Conservation (phyloP, 805 yeast species). For the Candida sonorensis region DNA sequence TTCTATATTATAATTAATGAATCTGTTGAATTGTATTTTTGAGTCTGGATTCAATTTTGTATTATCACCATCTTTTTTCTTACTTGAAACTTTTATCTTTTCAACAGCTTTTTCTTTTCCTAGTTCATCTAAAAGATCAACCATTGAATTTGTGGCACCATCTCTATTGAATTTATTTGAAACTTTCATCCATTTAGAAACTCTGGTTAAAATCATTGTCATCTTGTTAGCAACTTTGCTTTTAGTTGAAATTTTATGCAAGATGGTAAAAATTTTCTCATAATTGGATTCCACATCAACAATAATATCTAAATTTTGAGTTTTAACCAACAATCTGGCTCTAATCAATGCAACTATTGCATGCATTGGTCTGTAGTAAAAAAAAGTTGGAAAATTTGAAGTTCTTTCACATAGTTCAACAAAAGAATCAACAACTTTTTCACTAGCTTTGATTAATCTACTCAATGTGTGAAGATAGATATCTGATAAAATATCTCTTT, state of each 20-base stretch:
- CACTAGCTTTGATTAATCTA: slow-evolving; percentile 38
- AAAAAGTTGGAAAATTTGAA: slow-evolving; percentile 40
- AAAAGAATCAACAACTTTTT: slow-evolving; percentile 40
- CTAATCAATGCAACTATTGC: slow-evolving; percentile 42
- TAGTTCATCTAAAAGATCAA: slow-evolving; percentile 45
- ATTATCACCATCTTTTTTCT: slow-evolving; percentile 22
- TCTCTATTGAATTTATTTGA: slow-evolving; percentile 32
- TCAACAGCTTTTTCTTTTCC: slow-evolving; percentile 43
- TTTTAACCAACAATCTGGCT: slow-evolving; percentile 37
- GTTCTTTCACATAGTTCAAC: slow-evolving; percentile 33
- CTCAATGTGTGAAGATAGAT: slow-evolving; percentile 33
- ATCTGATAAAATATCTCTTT: slow-evolving; percentile 24
- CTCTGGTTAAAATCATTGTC: slow-evolving; percentile 28
- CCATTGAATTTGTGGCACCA: slow-evolving; percentile 52
- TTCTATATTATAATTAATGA: slow-evolving; percentile 21
- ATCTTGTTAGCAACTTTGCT: slow-evolving; percentile 29
- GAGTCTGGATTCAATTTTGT: slow-evolving; percentile 21
- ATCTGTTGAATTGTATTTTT: slow-evolving; percentile 22
- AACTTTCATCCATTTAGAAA: slow-evolving; percentile 34
- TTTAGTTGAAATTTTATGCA: slow-evolving; percentile 16
- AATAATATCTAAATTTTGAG: slow-evolving; percentile 30
- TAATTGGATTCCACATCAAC: slow-evolving; percentile 27
- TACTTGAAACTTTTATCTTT: slow-evolving; percentile 21
- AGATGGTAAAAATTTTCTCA: slow-evolving; percentile 20
- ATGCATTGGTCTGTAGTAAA: slow-evolving; percentile 48